Conservation (phyloP, 139 green algal species). For the Tetraselmis chui region DNA sequence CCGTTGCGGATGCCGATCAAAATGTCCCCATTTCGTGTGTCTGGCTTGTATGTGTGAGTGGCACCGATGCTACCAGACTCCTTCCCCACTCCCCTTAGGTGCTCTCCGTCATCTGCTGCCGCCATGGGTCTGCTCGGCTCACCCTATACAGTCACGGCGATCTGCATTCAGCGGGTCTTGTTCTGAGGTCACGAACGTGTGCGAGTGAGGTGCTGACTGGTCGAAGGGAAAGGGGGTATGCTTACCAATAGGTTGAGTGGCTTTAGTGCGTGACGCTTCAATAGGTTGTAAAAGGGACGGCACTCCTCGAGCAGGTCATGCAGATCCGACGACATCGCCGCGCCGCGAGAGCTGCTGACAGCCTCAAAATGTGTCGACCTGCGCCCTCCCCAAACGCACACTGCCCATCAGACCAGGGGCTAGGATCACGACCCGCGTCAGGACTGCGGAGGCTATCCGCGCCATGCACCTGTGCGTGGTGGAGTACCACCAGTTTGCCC, state of each 20-base stretch:
- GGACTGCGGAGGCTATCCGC: not conserved
- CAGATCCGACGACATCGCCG: constrained; percentile 28
- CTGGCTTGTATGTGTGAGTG: constrained; percentile 44
- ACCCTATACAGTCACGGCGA: too few relatives aligned
- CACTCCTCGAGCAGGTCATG: constrained; percentile 59
- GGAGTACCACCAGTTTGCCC: constrained; percentile 68
- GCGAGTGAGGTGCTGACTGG: too few relatives aligned
- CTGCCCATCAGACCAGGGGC: not conserved
- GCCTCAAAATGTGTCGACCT: not conserved
- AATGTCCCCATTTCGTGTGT: constrained; percentile 55
- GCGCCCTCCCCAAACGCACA: not conserved
- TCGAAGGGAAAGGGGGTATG: not conserved
- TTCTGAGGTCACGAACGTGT: too few relatives aligned
- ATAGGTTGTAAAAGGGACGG: constrained; percentile 43
- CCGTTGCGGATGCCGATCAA: constrained; percentile 64
- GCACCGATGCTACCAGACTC: not conserved
- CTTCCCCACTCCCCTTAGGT: not conserved
- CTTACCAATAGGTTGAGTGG: not conserved
- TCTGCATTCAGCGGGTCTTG: too few relatives aligned
- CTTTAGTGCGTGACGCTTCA: constrained; percentile 30
- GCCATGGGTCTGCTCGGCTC: too few relatives aligned
- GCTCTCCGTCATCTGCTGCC: not conserved
- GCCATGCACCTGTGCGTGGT: constrained; percentile 28
- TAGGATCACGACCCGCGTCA: not conserved
- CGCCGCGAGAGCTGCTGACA: not conserved